Conservation (phyloP, 2,329 filamentous ascomycete genomes). For the Phaeophleospora eucalypticola region DNA sequence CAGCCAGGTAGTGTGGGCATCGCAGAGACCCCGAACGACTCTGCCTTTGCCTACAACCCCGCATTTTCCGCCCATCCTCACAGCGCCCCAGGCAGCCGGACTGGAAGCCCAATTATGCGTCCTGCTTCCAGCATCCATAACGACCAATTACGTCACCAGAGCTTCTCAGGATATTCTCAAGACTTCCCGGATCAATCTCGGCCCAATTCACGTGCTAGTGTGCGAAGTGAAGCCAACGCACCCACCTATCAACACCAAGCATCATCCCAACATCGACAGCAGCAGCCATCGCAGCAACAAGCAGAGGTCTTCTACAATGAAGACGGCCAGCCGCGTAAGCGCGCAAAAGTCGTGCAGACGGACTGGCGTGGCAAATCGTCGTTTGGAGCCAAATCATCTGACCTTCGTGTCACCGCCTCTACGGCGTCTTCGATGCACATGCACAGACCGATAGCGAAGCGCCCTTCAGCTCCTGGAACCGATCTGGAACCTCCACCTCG, state of each 20-base stretch:
- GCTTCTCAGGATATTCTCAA: constrained; percentile 26
- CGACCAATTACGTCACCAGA: constrained; percentile 32
- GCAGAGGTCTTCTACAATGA: constrained; percentile 33
- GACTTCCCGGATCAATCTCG: constrained; percentile 29
- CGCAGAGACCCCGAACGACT: constrained; percentile 30
- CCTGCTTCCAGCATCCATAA: constrained; percentile 34
- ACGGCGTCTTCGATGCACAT: constrained; percentile 82
- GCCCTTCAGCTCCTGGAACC: constrained; percentile 44
- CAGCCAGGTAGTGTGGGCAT: constrained; percentile 27
- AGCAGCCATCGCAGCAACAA: constrained; percentile 18
- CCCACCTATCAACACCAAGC: constrained; percentile 22
- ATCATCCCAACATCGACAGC: constrained; percentile 16
- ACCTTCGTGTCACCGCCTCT: constrained; percentile 83
- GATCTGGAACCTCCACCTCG: constrained; percentile 70
- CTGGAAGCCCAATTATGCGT: constrained; percentile 44
- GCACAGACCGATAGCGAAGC: constrained; percentile 66
- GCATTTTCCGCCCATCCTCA: constrained; percentile 31
- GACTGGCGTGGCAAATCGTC: constrained; percentile 67
- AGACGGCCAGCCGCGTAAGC: constrained; percentile 65
- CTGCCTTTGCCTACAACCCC: constrained; percentile 30
- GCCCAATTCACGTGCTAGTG: constrained; percentile 32
- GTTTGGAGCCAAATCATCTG: constrained; percentile 64
- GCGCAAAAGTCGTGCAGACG: constrained; percentile 71
- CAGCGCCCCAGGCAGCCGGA: constrained; percentile 39
- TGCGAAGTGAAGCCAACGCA: constrained; percentile 31